Evolutionary conservation across 2,329 filamentous ascomycete genomes (phyloP).

Genomic region (Aspergillus sp.): DNA sequence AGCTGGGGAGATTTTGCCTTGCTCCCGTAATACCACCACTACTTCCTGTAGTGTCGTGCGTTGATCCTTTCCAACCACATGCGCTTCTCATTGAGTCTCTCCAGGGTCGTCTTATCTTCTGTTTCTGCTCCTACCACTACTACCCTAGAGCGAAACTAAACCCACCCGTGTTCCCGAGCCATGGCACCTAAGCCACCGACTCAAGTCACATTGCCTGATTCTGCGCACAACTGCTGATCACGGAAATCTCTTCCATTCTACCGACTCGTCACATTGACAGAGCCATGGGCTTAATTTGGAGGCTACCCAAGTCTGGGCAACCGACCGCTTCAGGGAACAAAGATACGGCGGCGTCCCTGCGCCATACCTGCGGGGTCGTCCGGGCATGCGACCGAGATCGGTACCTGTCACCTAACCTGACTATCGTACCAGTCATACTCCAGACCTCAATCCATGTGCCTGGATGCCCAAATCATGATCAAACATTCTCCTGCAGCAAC

Average conservation of each 20-base stretch:
- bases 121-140: not conserved
- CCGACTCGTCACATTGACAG: slow-evolving; percentile 3
- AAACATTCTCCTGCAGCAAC: not conserved
- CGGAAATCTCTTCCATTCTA: not conserved
- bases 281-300: not conserved
- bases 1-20: not conserved
- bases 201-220: not conserved
- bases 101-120: too few species aligned
- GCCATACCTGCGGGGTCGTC: not conserved
- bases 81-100: too few species aligned
- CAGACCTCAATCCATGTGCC: not conserved
- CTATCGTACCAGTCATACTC: slow-evolving; percentile 3
- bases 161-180: not conserved
- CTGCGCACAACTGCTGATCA: not conserved
- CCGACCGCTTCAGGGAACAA: not conserved
- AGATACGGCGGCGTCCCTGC: not conserved
- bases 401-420: not conserved
- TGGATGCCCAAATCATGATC: not conserved
- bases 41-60: not conserved
- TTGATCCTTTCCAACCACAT: not conserved
- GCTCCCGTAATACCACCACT: not conserved
- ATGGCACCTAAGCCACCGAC: not conserved
- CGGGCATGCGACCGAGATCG: not conserved
- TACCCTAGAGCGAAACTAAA: not conserved
- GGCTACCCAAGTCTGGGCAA: not conserved